Conservation (phyloP, 1,139 yeast genomes). For the Taphrina confusa region DNA sequence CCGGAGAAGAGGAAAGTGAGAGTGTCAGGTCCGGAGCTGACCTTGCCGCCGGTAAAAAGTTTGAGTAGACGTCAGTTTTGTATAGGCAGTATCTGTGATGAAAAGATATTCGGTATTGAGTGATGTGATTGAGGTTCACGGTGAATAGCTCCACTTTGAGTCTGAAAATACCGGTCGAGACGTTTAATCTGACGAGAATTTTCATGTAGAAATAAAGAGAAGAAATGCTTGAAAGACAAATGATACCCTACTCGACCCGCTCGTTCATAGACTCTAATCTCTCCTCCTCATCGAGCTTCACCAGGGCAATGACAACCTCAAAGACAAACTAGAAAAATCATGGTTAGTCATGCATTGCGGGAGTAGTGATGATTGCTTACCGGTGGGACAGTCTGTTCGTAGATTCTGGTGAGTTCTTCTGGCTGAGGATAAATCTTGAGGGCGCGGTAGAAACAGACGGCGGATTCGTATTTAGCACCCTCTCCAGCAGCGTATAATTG, state of each 20-base stretch:
- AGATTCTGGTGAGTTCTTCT: constrained; percentile 80
- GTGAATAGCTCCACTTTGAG: too few relatives aligned
- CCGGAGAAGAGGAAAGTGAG: constrained; percentile 23
- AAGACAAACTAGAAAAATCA: constrained; percentile 12
- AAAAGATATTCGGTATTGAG: too few relatives aligned
- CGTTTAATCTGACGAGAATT: too few relatives aligned
- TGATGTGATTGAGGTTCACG: too few relatives aligned
- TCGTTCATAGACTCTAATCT: constrained; percentile 22
- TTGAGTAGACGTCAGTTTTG: constrained; percentile 14
- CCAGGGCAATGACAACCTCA: constrained; percentile 24
- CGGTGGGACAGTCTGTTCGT: constrained; percentile 52
- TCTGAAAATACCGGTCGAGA: too few relatives aligned
- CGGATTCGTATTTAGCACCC: constrained; percentile 71
- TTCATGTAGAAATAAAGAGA: too few relatives aligned
- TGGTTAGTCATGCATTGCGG: not conserved
- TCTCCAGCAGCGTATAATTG: constrained; percentile 43
- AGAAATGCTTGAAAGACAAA: too few relatives aligned
- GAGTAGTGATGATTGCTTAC: not conserved
- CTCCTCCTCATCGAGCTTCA: constrained; percentile 32
- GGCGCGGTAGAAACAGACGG: constrained; percentile 92
- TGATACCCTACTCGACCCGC: constrained; percentile 14
- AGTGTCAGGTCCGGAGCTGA: constrained; percentile 31
- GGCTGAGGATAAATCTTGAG: constrained; percentile 92
- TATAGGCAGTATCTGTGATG: too few relatives aligned
- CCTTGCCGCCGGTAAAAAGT: constrained; percentile 15